Evolutionary conservation across 2,329 filamentous ascomycete species (phyloP), one percentile per base, ranked within the genome.

Genomic region (Iodosphaeria phyllophila): DNA sequence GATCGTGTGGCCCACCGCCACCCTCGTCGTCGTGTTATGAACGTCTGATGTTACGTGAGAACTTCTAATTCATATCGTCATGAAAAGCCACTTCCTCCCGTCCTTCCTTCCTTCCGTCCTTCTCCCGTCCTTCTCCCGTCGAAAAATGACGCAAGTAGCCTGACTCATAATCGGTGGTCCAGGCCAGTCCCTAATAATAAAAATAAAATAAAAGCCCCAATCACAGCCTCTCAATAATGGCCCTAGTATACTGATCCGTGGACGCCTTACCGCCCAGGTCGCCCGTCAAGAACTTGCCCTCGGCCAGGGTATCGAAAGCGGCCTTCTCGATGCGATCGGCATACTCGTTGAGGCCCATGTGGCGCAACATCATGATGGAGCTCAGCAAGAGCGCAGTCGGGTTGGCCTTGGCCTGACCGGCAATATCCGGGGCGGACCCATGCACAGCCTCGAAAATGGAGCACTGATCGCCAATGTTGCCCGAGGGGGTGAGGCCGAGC

Each of bases 401-500:
- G 70, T 98, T 98, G 46, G 89, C 89, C 40, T 95, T 75, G 39
- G 70, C 77, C 71, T 93, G 83, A 54, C 86, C 86, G 37, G 82
- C 83, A 51, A 95, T 95, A 54, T 95, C 86, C 32, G 86, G 86
- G 31, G 86, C 86, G 37, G 83, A 92, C 43, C 86, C 86, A 65
- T 98, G 89, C 44, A 98, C 89, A 44, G 89, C 89, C 64, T 98
- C 89, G 63, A 98, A 98, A 63, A 95, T 93, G 52, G 82, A 92
- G 75, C 83, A 95, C 64, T 92, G 79, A 58, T 93, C 83, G 56
- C 83, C 89, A 48, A 93, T 95, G 71, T 98, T 98, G 47, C 86
- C 89, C 19, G 86, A 95, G 37, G 89, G 89, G 19, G 89, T 93
- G 26, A 98, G 73, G 52, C 89, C 89, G 36, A 98, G 77, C 56